These are phyloP conservation scores for Pseudogymnoascus sp. DNA, from an alignment of 2,329 filamentous ascomycete species.

Conservation along the genomic window DNA sequence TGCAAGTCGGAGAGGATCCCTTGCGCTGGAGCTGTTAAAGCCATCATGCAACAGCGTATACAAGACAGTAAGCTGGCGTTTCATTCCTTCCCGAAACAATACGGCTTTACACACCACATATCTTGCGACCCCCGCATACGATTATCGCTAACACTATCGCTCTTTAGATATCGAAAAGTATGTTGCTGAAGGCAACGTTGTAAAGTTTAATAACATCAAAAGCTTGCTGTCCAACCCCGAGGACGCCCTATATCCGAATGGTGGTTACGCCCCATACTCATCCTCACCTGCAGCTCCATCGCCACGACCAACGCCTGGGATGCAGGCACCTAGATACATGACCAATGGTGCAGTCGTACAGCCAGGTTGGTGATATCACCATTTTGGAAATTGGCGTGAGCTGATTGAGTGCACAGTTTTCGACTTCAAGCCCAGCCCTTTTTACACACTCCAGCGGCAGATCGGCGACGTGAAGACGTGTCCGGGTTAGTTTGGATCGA, in stretches of 20 bases:
- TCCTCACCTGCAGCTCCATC: conserved; percentile 5
- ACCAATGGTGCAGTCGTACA: not conserved
- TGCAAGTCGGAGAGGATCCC: conserved; percentile 65
- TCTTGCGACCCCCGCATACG: conserved; percentile 10
- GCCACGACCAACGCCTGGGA: not conserved
- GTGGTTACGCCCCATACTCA: conserved; percentile 4
- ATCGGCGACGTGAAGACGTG: conserved; percentile 59
- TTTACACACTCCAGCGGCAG: conserved; percentile 62
- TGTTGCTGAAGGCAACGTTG: conserved; percentile 17
- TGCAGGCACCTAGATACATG: not conserved
- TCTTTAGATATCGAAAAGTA: conserved; percentile 19
- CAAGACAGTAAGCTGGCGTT: conserved; percentile 56
- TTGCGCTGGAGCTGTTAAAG: conserved; percentile 71
- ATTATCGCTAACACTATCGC: not conserved
- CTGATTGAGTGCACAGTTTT: conserved; percentile 21
- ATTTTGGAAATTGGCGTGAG: not conserved
- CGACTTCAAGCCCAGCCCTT: conserved; percentile 70
- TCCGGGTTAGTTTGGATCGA: conserved; percentile 50
- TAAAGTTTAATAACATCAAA: conserved; percentile 22
- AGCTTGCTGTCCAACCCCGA: conserved; percentile 21
- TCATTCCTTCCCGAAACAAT: conserved; percentile 14
- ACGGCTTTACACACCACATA: conserved; percentile 14
- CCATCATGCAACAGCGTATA: conserved; percentile 69
- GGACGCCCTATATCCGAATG: conserved; percentile 3
- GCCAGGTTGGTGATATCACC: not conserved